Conservation (phyloP, 2,329 filamentous ascomycete species). For the Teratosphaeria gauchensis region DNA sequence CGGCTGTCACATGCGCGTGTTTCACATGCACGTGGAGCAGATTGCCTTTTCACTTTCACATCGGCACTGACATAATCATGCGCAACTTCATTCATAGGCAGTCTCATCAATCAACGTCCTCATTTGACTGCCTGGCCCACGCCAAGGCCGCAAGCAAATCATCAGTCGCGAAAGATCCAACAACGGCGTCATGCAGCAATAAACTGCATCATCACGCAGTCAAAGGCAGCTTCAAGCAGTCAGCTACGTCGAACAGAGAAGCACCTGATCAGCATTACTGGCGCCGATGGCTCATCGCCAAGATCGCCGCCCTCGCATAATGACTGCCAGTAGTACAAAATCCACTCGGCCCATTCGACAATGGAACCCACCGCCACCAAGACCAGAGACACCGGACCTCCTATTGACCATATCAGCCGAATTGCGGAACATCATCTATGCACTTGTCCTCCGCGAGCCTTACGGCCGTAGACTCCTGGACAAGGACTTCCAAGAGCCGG, state of each 20-base stretch:
- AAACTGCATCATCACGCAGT: too few species aligned
- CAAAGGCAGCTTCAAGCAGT: too few species aligned
- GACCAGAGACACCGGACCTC: not conserved
- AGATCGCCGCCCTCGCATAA: not conserved
- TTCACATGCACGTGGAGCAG: not conserved
- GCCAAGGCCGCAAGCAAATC: too few species aligned
- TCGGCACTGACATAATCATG: not conserved
- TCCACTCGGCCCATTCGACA: not conserved
- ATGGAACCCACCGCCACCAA: not conserved
- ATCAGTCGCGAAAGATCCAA: too few species aligned
- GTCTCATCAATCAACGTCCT: too few species aligned
- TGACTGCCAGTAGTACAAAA: not conserved
- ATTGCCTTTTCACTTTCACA: not conserved
- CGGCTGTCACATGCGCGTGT: not conserved
- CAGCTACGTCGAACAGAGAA: too few species aligned
- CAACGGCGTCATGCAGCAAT: too few species aligned
- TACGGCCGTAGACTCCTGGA: not conserved
- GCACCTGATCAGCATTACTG: too few species aligned
- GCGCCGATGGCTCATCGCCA: too few species aligned
- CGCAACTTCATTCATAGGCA: too few species aligned
- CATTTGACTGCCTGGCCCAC: too few species aligned
- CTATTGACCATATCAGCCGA: not conserved
- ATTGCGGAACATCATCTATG: constrained; percentile 1
- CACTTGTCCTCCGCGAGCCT: not conserved
- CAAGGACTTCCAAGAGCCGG: not conserved